Evolutionary conservation across 176 grass and related monocot genomes (phyloP).

Genomic region (Oryza glumipatula): DNA sequence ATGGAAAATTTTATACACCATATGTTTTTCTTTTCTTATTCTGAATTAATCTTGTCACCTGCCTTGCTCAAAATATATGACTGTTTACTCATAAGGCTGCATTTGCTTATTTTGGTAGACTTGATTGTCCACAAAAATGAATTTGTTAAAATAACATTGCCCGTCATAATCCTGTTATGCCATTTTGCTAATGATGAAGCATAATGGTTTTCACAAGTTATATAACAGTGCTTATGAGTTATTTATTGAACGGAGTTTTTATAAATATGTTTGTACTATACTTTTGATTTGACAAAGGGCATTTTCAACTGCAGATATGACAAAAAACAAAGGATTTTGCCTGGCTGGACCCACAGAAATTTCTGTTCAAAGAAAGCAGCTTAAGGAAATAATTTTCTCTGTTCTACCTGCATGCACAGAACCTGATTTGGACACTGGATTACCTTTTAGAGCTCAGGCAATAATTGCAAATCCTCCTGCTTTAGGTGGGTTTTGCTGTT

Average conservation of each 20-base stretch:
- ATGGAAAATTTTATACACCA: conserved; percentile 1
- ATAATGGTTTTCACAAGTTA: background rate
- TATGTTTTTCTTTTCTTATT: conserved; percentile 5
- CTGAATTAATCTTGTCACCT: conserved; percentile 2
- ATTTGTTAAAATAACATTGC: conserved; percentile 16
- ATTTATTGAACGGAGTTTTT: conserved; percentile 2
- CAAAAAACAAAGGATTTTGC: conserved; percentile 94
- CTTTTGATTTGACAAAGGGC: conserved; percentile 21
- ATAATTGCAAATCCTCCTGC: conserved; percentile 99
- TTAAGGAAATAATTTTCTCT: conserved; percentile 97
- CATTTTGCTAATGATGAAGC: conserved; percentile 13
- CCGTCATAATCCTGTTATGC: background rate
- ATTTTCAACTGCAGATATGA: conserved; percentile 75
- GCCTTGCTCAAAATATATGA: background rate
- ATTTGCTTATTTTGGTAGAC: conserved; percentile 40
- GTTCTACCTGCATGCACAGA: conserved; percentile 94
- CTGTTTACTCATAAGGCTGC: background rate
- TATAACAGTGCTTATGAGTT: background rate
- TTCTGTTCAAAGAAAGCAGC: conserved; percentile 85
- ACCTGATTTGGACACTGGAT: conserved; percentile 89
- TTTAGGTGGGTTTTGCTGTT: conserved; percentile 65
- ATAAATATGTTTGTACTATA: conserved; percentile 25
- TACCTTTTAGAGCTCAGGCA: conserved; percentile 88
- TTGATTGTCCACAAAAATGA: background rate
- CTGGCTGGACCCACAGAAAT: conserved; percentile 83